These are phyloP conservation scores for Hemileccinum impolitum DNA, from an alignment of 768 basidiomycete species.

Conservation along the genomic window DNA sequence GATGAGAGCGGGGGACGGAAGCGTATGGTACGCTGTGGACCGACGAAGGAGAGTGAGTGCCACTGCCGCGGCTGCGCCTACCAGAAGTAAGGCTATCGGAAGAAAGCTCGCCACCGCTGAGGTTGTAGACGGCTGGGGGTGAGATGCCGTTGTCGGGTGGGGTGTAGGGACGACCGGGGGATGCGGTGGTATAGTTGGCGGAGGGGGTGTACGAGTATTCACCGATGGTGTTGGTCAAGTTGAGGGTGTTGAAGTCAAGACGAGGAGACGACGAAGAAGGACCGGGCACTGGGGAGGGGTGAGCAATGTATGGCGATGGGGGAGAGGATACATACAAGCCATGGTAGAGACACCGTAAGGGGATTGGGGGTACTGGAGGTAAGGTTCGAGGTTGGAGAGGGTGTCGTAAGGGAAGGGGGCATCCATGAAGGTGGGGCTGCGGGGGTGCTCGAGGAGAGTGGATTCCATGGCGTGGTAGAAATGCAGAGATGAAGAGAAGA, in stretches of 20 bases:
- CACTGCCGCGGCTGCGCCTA: conserved; percentile 68
- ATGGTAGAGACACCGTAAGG: conserved; percentile 59
- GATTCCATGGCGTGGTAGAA: conserved; percentile 40
- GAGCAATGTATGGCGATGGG: conserved; percentile 1
- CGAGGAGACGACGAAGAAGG: conserved; percentile 52
- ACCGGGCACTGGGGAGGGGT: conserved; percentile 44
- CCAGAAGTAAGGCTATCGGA: conserved; percentile 68
- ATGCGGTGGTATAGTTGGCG: conserved; percentile 50
- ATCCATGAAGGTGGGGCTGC: conserved; percentile 51
- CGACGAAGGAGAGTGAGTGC: conserved; percentile 50
- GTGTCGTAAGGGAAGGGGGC: conserved; percentile 45
- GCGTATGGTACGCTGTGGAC: conserved; percentile 51
- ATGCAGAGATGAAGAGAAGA: conserved; percentile 40
- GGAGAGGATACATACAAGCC: conserved; percentile 48
- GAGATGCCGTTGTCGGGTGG: conserved; percentile 66
- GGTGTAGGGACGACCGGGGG: conserved; percentile 63
- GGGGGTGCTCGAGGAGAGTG: conserved; percentile 48
- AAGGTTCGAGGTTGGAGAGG: conserved; percentile 45
- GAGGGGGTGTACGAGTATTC: conserved; percentile 60
- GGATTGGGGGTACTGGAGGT: conserved; percentile 69
- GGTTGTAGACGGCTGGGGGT: conserved; percentile 68
- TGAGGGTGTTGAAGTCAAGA: conserved; percentile 61
- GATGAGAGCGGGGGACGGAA: conserved; percentile 69
- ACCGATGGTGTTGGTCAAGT: conserved; percentile 50
- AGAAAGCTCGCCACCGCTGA: conserved; percentile 67